Evolutionary conservation across 2,329 filamentous ascomycete genomes (phyloP), one percentile per base, ranked within the genome.

Genomic region (Hymenotorrendiella dingleyae): DNA sequence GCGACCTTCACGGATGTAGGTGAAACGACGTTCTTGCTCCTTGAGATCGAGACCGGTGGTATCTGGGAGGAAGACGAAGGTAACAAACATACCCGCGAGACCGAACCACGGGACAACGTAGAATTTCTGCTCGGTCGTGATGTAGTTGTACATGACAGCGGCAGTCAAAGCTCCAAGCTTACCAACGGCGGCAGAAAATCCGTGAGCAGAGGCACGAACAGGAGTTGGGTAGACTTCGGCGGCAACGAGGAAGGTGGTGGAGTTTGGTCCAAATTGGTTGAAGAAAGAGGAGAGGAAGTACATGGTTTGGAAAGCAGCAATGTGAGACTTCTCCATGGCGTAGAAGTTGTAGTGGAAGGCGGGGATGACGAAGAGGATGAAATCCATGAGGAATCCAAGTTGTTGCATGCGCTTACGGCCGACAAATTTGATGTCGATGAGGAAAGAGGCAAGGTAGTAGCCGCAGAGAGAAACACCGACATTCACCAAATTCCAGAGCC

Each of bases 221-320:
- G 90, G 86, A 0, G 90, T 95, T 8, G 91, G 91, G 74, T 87
- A 97, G n/a, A 95, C 88, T 65, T 97, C 91, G 32, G 88, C 91
- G 32, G 91, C 91, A 26, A 94, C 86, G 54, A 97, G 78, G 84
- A 97, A 97, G 49, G 90, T 95, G 58, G 96, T 89, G 35, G 46
- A 46, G 76, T 97, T 97, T 66, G 91, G 91, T 10, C 91, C 91
- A 60, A 97, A 97, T 64, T 97, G 91, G 76, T 96, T 96, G 82
- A 97, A 97, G 74, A 97, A 97, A 19, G 87, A 94, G 6, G 88
- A 94, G 55, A 97, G 66, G 70, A 95, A 96, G 76, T 96, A 96
- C 88, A 97, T 95, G 62, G 90, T 81, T 71, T 96, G 90, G 82
- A 97, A 97, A n/a, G 75, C 72, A 60, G 87, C 81, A 63, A 96